Base-by-base conservation (phyloP, 768 basidiomycete genomes). In the Grammothele lineata region DNA sequence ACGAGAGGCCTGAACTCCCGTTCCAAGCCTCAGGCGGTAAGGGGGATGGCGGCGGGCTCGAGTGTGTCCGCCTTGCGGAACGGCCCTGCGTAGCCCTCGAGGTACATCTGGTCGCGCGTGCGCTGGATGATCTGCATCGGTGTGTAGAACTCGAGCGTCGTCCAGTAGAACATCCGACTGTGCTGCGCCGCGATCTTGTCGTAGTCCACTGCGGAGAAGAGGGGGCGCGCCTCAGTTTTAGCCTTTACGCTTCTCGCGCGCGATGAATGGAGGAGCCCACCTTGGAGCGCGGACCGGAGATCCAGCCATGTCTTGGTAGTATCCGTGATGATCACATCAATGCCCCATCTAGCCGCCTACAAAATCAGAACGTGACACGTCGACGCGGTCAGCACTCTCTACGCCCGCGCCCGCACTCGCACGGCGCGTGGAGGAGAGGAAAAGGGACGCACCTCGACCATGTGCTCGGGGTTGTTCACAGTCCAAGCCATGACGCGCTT, bases 401-500 rank as follows among this genome's bases (percentile, higher is more conserved):
- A n/a, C n/a, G n/a, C n/a, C n/a, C n/a, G n/a, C n/a, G n/a, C n/a
- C n/a, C n/a, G n/a, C 10, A 18, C 34, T 4, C 12, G 10, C n/a
- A 6, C 39, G 12, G 23, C 9, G 5, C 22, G 14, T 2, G 30
- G 32, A 25, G 17, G n/a, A 37, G 30, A 14, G 17, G 5, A 26
- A 22, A 14, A 22, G 40, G 21, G 14, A 64, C 78, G 35, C 24
- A 83, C 88, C 80, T 92, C 89, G 77, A 90, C 87, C 90, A 92
- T 92, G 60, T 92, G 83, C 44, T 80, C 81, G 9, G 82, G 82
- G 37, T 84, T 76, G 60, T 99, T 99, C 22, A 98, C 95, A 0
- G 96, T 99, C 96, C 94, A 97, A 3, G 92, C 91, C 78, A 94
- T 85, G 46, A 98, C 57, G 55, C 76, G 75, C 76, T 96, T 96